Evolutionary conservation across 441 rosid species (phyloP).

Genomic region (Metrosideros polymorpha): DNA sequence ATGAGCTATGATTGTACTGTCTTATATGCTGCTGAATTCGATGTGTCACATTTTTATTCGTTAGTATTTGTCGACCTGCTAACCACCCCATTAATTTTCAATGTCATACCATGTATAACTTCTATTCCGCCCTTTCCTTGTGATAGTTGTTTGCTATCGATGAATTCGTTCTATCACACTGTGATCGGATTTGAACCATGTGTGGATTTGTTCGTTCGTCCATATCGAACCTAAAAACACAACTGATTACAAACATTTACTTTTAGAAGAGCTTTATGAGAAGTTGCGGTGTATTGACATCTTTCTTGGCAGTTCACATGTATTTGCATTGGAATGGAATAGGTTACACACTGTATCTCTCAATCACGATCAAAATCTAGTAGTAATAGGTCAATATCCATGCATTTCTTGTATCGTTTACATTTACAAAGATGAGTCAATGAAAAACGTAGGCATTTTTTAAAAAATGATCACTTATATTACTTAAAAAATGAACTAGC

Average conservation of each 20-base stretch:
- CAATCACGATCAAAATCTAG: neutral
- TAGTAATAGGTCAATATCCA: neutral
- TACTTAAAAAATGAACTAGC: neutral
- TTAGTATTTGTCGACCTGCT: neutral
- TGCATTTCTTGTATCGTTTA: neutral
- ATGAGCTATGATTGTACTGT: neutral
- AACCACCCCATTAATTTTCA: neutral
- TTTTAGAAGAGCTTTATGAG: no score
- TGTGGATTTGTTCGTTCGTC: no score
- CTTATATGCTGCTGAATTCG: neutral
- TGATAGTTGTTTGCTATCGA: neutral
- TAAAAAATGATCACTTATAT: neutral
- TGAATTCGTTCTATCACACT: neutral
- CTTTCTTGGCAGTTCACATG: neutral
- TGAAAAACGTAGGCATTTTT: neutral
- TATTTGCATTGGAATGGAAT: neutral
- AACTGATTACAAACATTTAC: no score
- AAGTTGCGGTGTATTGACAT: no score
- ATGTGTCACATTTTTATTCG: neutral
- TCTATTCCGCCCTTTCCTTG: neutral
- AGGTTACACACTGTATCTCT: neutral
- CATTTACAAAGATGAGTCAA: neutral
- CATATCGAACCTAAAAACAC: no score
- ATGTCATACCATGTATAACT: neutral
- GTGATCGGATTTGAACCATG: neutral